Evolutionary conservation across 78 protist genomes (phyloP).

Genomic region (Trichosphaerium sp.): DNA sequence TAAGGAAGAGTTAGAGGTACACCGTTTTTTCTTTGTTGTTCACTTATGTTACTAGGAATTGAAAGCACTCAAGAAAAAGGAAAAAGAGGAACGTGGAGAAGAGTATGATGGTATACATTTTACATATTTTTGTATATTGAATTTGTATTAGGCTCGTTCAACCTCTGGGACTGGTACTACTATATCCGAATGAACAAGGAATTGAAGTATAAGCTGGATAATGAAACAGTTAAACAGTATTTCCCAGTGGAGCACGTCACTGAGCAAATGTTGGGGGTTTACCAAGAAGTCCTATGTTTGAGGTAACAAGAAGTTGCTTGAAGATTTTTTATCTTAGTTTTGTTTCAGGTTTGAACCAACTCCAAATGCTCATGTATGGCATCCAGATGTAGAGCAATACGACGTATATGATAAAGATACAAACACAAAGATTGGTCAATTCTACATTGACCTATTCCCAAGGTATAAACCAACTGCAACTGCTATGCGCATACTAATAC

Average conservation of each 20-base stretch:
- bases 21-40: no score
- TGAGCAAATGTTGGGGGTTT: constrained; percentile 23
- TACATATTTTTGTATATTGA: no score
- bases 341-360: background rate
- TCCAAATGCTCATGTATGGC: background rate
- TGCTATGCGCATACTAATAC: background rate
- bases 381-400: background rate
- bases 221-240: constrained; percentile 8
- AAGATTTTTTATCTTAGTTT: background rate
- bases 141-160: no score
- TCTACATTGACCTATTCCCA: constrained; percentile 62
- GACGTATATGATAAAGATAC: background rate
- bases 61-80: no score
- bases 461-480: constrained; percentile 4
- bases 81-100: no score
- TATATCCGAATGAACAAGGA: background rate
- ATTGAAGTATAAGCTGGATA: constrained; percentile 14
- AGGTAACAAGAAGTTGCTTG: background rate
- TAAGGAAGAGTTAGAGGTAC: no score
- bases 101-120: no score
- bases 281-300: constrained; percentile 25
- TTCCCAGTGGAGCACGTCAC: constrained; percentile 34
- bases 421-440: constrained; percentile 19
- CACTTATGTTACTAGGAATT: no score
- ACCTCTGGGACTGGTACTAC: constrained; percentile 34